These are phyloP conservation scores for Nannochloropsis salina DNA, from an alignment of 108 stramenopile genomes.

Conservation along the genomic window DNA sequence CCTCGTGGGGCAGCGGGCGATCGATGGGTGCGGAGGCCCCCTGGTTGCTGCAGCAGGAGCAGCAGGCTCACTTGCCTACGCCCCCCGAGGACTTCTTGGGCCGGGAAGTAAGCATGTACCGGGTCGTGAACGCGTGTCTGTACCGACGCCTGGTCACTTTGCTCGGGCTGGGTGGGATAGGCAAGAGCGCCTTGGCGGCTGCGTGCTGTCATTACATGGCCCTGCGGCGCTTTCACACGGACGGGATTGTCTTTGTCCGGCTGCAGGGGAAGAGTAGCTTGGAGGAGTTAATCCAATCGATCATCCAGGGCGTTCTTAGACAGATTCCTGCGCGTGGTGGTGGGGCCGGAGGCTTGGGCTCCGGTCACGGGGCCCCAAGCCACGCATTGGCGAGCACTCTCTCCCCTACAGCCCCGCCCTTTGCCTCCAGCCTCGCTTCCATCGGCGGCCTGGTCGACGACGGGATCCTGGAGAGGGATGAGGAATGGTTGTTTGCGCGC, in stretches of 20 bases:
- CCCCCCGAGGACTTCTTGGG: constrained; percentile 73
- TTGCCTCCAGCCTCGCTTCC: not conserved
- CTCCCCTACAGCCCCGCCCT: too few species aligned
- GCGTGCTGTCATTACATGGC: constrained; percentile 70
- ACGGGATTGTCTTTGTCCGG: constrained; percentile 28
- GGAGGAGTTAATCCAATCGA: not conserved
- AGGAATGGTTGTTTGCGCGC: constrained; percentile 48
- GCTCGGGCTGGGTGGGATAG: constrained; percentile 63
- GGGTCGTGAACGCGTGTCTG: constrained; percentile 57
- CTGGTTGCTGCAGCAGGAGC: constrained; percentile 39
- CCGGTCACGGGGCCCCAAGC: constrained; percentile 24
- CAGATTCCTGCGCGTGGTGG: constrained; percentile 55
- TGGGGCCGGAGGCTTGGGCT: constrained; percentile 51
- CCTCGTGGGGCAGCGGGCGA: constrained; percentile 18
- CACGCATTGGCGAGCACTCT: too few species aligned
- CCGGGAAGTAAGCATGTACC: constrained; percentile 70
- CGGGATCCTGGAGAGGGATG: constrained; percentile 13
- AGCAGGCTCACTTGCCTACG: constrained; percentile 62
- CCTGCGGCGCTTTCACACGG: constrained; percentile 57
- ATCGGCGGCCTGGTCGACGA: constrained; percentile 31
- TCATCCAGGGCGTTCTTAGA: not conserved
- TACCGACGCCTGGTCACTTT: constrained; percentile 62
- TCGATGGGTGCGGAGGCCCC: not conserved
- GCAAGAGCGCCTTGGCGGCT: constrained; percentile 64
- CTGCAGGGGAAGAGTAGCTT: not conserved